Conservation (phyloP, 345 rosid species). For the Balakata baccata region DNA sequence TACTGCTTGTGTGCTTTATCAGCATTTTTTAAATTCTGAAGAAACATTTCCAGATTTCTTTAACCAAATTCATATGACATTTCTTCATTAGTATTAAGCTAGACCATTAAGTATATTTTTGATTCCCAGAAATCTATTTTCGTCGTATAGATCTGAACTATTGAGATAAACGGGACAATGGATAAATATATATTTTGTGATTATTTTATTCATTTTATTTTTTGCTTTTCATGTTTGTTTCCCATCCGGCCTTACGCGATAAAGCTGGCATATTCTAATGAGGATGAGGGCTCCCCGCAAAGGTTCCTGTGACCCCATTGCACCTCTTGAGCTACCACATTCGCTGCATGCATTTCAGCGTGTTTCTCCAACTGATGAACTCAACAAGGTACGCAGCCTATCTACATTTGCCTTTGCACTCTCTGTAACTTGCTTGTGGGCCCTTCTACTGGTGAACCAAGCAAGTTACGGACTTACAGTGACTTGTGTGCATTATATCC, state of each 20-base stretch:
- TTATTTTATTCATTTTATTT: not conserved
- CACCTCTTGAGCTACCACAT: conserved; percentile 89
- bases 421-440: not conserved
- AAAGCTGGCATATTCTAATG: conserved; percentile 93
- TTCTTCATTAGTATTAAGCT: not conserved
- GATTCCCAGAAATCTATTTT: not conserved
- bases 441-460: not conserved
- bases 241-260: conserved; percentile 4
- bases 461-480: no score
- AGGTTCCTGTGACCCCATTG: conserved; percentile 82
- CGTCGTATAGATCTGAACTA: not conserved
- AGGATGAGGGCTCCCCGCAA: conserved; percentile 71
- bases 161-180: not conserved
- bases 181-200: not conserved
- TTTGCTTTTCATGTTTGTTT: not conserved
- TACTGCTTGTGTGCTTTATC: not conserved
- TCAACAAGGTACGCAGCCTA: conserved; percentile 45
- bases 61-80: not conserved
- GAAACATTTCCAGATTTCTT: not conserved
- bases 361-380: conserved; percentile 65
- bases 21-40: not conserved
- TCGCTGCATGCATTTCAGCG: conserved; percentile 85
- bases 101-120: not conserved
- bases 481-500: not conserved
- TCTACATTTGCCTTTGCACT: conserved; percentile 7